Evolutionary conservation across 306 rosid genomes (phyloP), one percentile per base, ranked within the genome.

Genomic region (Senna siamea): DNA sequence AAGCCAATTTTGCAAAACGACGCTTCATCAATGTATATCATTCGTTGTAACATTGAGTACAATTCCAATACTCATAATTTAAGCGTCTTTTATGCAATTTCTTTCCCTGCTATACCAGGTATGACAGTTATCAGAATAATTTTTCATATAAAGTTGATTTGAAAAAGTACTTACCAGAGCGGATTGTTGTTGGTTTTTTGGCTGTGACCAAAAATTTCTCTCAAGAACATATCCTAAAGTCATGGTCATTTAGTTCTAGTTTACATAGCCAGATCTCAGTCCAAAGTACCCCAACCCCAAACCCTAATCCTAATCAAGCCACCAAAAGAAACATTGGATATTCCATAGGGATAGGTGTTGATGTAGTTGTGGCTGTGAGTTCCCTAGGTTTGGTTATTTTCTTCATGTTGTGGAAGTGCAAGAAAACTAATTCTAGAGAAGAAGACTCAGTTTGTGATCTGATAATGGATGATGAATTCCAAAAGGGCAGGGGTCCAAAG

Each of bases 101-200:
- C n/a, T n/a, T n/a, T n/a, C n/a, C n/a, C n/a, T n/a, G n/a, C n/a
- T n/a, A n/a, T n/a, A n/a, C n/a, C n/a, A n/a, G n/a, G n/a, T n/a
- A n/a, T n/a, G n/a, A n/a, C n/a, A n/a, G n/a, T n/a, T n/a, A n/a
- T n/a, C n/a, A n/a, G n/a, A n/a, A n/a, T n/a, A n/a, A n/a, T n/a
- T n/a, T n/a, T n/a, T n/a, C n/a, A n/a, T n/a, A 28, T 15, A n/a
- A 0, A 0, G 64, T 85, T 35, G 69, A 87, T 66, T 48, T 85
- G 19, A 79, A 75, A n/a, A 0, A 19, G 6, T 0, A n/a, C 43
- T 50, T 87, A 13, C 76, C 84, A 0, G 78, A 73, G 20, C 12
- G 15, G 3, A 85, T 85, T 66, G 68, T 61, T 12, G 40, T 81
- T 38, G 88, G 88, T 20, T 75, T 84, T 78, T 80, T 81, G 72